Base-by-base conservation (phyloP, 202 grass and related monocot genomes). In the Setaria viridis region DNA sequence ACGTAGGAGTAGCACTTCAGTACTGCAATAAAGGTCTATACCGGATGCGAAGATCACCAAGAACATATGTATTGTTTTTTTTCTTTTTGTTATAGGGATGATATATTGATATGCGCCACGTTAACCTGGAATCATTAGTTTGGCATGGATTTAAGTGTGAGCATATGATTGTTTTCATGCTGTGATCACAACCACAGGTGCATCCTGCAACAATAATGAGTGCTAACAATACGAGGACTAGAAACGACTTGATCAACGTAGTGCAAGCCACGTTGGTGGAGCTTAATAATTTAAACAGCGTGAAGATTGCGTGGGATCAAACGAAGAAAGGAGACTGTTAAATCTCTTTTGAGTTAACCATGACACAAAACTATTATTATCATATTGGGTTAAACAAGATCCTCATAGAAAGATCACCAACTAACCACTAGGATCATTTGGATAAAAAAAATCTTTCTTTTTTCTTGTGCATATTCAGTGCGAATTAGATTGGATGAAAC, bases 381-480 rank as follows among this genome's bases (percentile, higher is more conserved):
- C 49, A 55, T 20, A 16, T 30, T 13, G 3, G 9, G 29, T 69
- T 48, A 69, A 43, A 7, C 13, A 42, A 17, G 46, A 43, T 67
- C 9, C 56, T 30, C 5, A 56, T 54, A 60, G 11, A 47, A 55
- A 68, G 15, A 2, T 46, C 2, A 2, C 33, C 20, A 59, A 59
- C 56, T 59, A 21, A 58, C 21, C 50, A 33, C 16, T n/a, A 3
- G 50, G 32, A 16, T 57, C 14, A 46, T 15, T 63, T 16, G 34
- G 13, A 30, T 17, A 21, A 1, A 32, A 17, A 75, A 64, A 51
- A 0, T 56, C 2, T 3, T 59, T 21, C n/a, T 0, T 57, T 10
- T 32, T 49, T 20, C 1, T 54, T n/a, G 39, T 56, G 35, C 29
- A 76, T 84, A 84, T 67, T 68, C 49, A 56, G 35, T 76, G 72